Conservation (phyloP, 2,329 filamentous ascomycete species). For the Fusarium humuli region DNA sequence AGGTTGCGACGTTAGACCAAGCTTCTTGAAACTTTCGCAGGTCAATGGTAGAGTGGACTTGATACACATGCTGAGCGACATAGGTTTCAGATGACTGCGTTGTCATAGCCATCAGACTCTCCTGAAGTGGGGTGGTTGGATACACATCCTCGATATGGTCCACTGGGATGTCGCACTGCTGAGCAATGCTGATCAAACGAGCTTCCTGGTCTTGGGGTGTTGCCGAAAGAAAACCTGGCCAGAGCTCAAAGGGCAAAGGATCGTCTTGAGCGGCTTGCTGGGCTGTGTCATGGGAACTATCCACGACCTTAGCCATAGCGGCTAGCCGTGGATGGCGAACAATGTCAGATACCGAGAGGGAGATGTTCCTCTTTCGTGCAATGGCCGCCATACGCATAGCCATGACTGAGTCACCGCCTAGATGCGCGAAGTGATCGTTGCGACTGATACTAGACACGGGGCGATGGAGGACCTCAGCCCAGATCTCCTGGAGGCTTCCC, state of each 20-base stretch:
- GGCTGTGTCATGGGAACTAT: background rate
- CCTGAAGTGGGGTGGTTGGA: slow-evolving; percentile 1
- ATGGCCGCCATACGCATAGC: background rate
- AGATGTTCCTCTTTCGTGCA: background rate
- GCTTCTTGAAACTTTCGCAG: no score
- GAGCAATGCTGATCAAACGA: background rate
- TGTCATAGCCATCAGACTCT: background rate
- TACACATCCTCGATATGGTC: background rate
- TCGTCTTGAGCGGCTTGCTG: background rate
- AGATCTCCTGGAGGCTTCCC: no score
- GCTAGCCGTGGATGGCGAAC: background rate
- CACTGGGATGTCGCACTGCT: background rate
- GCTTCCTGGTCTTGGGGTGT: background rate
- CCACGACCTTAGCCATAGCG: background rate
- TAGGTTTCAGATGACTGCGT: background rate
- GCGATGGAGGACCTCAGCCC: no score
- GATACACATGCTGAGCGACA: background rate
- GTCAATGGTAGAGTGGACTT: background rate
- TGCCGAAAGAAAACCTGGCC: background rate
- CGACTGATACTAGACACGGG: no score
- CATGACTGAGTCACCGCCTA: background rate
- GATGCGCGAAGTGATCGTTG: background rate
- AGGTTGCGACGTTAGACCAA: no score
- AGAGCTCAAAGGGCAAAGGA: background rate
- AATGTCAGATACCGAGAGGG: slow-evolving; percentile 3